These are phyloP conservation scores for Cladophialophora yegresii DNA, from an alignment of 2,329 filamentous ascomycete genomes.

Conservation along the genomic window DNA sequence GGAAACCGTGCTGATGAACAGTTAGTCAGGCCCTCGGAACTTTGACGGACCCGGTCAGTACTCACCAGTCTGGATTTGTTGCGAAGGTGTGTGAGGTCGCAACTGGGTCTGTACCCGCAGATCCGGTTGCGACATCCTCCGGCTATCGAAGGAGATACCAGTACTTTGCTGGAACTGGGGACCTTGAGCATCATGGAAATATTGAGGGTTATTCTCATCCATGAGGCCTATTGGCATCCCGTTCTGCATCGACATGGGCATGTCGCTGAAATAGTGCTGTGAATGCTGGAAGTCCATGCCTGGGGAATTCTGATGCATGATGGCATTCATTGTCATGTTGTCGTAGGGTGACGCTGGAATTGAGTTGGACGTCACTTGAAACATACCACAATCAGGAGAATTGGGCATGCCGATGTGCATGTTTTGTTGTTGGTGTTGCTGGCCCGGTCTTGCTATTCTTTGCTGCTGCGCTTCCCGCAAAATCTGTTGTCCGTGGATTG, in stretches of 20 bases:
- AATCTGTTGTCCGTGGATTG: slow-evolving; percentile 69
- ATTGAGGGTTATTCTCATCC: slow-evolving; percentile 36
- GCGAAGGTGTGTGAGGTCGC: slow-evolving; percentile 64
- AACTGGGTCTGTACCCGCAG: slow-evolving; percentile 42
- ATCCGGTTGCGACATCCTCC: slow-evolving; percentile 47
- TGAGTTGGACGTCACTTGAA: slow-evolving; percentile 27
- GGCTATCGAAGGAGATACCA: slow-evolving; percentile 34
- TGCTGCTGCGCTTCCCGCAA: slow-evolving; percentile 91
- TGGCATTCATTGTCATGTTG: slow-evolving; percentile 37
- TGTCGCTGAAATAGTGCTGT: slow-evolving; percentile 33
- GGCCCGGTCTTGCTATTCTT: slow-evolving; percentile 77
- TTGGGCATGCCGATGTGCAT: slow-evolving; percentile 42
- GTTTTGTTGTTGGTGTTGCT: slow-evolving; percentile 44
- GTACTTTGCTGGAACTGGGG: slow-evolving; percentile 25
- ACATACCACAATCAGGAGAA: slow-evolving; percentile 41
- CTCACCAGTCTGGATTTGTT: slow-evolving; percentile 63
- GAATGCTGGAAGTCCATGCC: slow-evolving; percentile 33
- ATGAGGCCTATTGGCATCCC: slow-evolving; percentile 28
- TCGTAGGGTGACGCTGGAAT: slow-evolving; percentile 31
- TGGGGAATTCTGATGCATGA: slow-evolving; percentile 33
- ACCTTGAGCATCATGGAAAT: slow-evolving; percentile 33
- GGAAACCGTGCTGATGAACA: slow-evolving; percentile 60
- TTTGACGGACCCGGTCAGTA: slow-evolving; percentile 9
- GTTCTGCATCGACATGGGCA: slow-evolving; percentile 33
- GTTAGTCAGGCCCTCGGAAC: slow-evolving; percentile 33